These are phyloP conservation scores for Coffea humblotiana DNA, from an alignment of 305 asterid species.

Conservation along the genomic window DNA sequence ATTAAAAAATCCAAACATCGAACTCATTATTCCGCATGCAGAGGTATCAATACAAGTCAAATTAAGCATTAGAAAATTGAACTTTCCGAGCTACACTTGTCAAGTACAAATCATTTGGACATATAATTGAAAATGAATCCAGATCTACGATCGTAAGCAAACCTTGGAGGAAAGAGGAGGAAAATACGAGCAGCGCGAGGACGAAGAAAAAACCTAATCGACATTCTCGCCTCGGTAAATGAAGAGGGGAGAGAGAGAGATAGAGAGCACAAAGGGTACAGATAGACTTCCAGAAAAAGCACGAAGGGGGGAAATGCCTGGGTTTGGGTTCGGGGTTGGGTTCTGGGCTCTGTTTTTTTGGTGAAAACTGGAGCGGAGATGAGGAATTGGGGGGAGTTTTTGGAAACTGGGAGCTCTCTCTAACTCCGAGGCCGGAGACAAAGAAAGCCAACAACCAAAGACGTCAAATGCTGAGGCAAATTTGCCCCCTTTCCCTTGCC, in stretches of 20 bases:
- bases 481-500: background rate
- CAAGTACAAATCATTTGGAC: slow-evolving; percentile 13
- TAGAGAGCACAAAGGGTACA: background rate
- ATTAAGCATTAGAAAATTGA: background rate
- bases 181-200: slow-evolving; percentile 61
- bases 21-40: background rate
- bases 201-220: slow-evolving; percentile 65
- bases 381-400: too few relatives aligned
- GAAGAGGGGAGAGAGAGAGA: slow-evolving; percentile 1
- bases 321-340: too few relatives aligned
- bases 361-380: too few relatives aligned
- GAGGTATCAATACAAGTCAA: slow-evolving; percentile 28
- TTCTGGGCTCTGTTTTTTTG: too few relatives aligned
- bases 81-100: background rate
- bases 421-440: too few relatives aligned
- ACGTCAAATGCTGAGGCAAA: too few relatives aligned
- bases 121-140: slow-evolving; percentile 20
- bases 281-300: too few relatives aligned
- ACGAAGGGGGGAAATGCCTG: background rate
- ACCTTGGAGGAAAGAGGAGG: slow-evolving; percentile 75
- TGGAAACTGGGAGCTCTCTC: too few relatives aligned
- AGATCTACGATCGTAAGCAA: slow-evolving; percentile 33
- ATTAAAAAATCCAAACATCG: slow-evolving; percentile 6
- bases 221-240: slow-evolving; percentile 36
- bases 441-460: too few relatives aligned